Evolutionary conservation across 2,329 filamentous ascomycete genomes (phyloP).

Genomic region (Lasiodiplodia sp.): DNA sequence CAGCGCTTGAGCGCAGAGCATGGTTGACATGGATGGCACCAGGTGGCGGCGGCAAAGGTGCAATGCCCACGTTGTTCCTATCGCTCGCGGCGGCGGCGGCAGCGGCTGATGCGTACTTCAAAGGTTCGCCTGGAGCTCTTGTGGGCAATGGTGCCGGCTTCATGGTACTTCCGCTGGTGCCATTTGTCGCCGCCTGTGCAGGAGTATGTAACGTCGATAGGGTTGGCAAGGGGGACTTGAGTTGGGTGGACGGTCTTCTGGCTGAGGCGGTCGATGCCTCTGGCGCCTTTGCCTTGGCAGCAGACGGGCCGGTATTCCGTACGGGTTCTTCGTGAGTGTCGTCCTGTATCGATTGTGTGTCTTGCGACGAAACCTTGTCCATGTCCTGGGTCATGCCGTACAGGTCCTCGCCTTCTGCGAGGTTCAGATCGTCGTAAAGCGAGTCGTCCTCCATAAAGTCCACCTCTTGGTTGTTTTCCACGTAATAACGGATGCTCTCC

Average conservation of each 20-base stretch:
- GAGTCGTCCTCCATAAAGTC: conserved; percentile 95
- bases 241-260: conserved; percentile 82
- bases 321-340: conserved; percentile 70
- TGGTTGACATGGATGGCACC: conserved; percentile 60
- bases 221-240: conserved; percentile 93
- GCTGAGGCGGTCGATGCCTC: conserved; percentile 65
- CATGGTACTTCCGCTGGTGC: conserved; percentile 71
- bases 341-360: conserved; percentile 90
- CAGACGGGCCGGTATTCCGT: conserved; percentile 58
- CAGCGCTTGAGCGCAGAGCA: conserved; percentile 63
- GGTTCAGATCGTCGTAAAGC: conserved; percentile 92
- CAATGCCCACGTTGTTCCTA: conserved; percentile 87
- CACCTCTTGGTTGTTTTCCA: conserved; percentile 84
- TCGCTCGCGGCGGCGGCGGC: conserved; percentile 91
- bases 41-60: conserved; percentile 89
- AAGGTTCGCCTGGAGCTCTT: conserved; percentile 82
- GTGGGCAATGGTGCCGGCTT: conserved; percentile 90
- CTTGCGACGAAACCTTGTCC: conserved; percentile 93
- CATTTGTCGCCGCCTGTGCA: conserved; percentile 67
- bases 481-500: conserved; percentile 94
- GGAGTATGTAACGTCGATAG: conserved; percentile 87
- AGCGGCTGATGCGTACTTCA: conserved; percentile 97
- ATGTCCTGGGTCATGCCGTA: conserved; percentile 82
- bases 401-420: conserved; percentile 89
- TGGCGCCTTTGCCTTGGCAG: conserved; percentile 60